Conservation (phyloP, 306 rosid genomes). For the Elaeagnus macrophylla region DNA sequence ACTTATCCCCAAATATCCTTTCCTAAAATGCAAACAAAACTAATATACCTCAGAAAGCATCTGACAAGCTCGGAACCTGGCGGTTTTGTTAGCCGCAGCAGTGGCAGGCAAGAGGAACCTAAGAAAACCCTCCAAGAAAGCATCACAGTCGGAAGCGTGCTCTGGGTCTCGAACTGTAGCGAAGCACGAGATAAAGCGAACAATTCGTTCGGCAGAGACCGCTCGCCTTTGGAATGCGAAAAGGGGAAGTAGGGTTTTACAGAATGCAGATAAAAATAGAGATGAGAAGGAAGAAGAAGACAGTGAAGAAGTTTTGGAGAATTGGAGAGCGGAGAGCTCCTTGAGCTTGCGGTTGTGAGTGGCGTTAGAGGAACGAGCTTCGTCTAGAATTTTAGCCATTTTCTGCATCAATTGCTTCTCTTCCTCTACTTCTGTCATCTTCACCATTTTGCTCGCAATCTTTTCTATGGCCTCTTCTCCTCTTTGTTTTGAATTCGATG, state of each 20-base stretch:
- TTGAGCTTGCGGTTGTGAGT: conserved; percentile 81
- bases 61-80: conserved; percentile 84
- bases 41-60: conserved; percentile 66
- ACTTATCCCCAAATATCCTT: not conserved
- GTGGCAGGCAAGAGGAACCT: conserved; percentile 57
- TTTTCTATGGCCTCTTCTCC: not conserved
- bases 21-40: not conserved
- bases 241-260: conserved; percentile 51
- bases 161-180: conserved; percentile 28
- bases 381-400: conserved; percentile 58
- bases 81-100: conserved; percentile 40
- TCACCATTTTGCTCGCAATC: conserved; percentile 30
- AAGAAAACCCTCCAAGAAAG: conserved; percentile 58
- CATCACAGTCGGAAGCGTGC: conserved; percentile 27
- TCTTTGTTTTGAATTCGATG: conserved; percentile 36
- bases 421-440: conserved; percentile 22
- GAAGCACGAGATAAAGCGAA: conserved; percentile 61
- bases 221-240: conserved; percentile 58
- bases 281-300: conserved; percentile 6
- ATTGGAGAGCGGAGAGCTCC: conserved; percentile 56
- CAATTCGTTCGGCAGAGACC: conserved; percentile 59
- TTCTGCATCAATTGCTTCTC: conserved; percentile 28
- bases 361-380: conserved; percentile 60
- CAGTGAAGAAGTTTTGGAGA: conserved; percentile 38
- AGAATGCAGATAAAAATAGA: conserved; percentile 58